These are phyloP conservation scores for Saussurea involucrata DNA, from an alignment of 129 eudicot genomes.

Conservation along the genomic window DNA sequence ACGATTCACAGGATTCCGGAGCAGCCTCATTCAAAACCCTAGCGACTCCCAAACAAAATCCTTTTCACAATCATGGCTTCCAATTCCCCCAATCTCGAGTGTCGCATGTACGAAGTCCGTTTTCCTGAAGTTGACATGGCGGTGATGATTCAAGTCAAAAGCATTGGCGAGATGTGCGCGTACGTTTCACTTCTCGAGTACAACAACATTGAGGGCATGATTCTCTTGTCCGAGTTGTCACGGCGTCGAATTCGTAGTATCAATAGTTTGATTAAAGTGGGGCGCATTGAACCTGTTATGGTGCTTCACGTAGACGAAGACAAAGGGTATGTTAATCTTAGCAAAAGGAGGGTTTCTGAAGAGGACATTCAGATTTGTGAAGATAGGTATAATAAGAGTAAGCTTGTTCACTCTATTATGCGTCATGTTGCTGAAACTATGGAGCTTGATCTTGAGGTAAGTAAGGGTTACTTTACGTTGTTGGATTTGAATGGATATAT, in stretches of 20 bases:
- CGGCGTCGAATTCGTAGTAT: constrained; percentile 95
- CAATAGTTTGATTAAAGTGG: constrained; percentile 79
- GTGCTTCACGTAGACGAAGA: constrained; percentile 87
- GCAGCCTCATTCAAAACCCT: constrained; percentile 11
- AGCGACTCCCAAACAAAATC: background rate
- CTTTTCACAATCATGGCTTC: constrained; percentile 49
- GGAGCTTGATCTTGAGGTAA: constrained; percentile 75
- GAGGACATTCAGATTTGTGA: constrained; percentile 87
- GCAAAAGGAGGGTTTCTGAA: constrained; percentile 86
- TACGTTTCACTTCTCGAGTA: constrained; percentile 88
- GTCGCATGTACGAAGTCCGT: constrained; percentile 88
- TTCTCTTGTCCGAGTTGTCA: constrained; percentile 75
- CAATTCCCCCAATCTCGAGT: constrained; percentile 67
- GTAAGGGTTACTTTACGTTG: background rate
- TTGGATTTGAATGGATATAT: background rate
- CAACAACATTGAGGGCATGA: constrained; percentile 97
- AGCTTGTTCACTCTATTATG: constrained; percentile 93
- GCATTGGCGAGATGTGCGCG: constrained; percentile 92
- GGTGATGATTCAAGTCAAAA: constrained; percentile 91
- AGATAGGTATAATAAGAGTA: constrained; percentile 90
- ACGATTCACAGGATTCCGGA: constrained; percentile 3
- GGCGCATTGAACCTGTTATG: constrained; percentile 92
- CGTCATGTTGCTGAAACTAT: constrained; percentile 90
- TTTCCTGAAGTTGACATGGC: constrained; percentile 88
- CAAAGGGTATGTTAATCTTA: constrained; percentile 82